Base-by-base conservation (phyloP, 164 flowering plant genomes). In the Annona squamosa region DNA sequence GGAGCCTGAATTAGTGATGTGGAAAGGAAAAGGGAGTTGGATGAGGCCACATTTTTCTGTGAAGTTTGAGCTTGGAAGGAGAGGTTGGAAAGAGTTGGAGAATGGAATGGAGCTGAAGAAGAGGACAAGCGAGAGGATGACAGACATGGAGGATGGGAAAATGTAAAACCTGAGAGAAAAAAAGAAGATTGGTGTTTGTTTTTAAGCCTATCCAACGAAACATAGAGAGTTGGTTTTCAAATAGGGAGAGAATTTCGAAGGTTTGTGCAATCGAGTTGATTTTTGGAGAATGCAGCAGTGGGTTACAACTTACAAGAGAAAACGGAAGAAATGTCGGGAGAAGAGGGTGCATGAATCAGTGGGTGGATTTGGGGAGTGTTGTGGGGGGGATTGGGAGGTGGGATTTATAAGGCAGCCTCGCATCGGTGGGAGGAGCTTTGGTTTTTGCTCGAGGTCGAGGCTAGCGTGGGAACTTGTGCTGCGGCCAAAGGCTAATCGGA, bases 21-120 rank as follows among this genome's bases (percentile, higher is more conserved):
- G 78, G 65, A 90, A 92, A 3, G 97, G 97, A 66, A 86, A 88
- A 2, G 91, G 85, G 61, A 92, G 74, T 18, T 72, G 73, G 18
- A 86, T 9, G 17, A 47, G 69, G 2, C 93, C 94, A 65, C 97
- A 92, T 70, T 44, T 77, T 43, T 85, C 90, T 63, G 78, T 69
- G 79, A 86, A 79, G 43, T 72, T 77, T 16, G 73, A 76, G 13
- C 13, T 52, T 2, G 79, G 79, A 64, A 77, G 52, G 44, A n/a
- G 12, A 56, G 81, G 48, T 10, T 46, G 64, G 3, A 48, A 59
- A 70, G 74, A 71, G 42, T 45, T 5, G 46, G 68, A 19, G 67
- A 79, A 4, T 64, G 59, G 12, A 57, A 76, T 63, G 70, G 47
- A 64, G 71, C 26, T 59, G 63, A 79, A 62, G 75, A 48, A 67